Conservation (phyloP, 2,329 filamentous ascomycete species). For the Colletotrichum sojae region DNA sequence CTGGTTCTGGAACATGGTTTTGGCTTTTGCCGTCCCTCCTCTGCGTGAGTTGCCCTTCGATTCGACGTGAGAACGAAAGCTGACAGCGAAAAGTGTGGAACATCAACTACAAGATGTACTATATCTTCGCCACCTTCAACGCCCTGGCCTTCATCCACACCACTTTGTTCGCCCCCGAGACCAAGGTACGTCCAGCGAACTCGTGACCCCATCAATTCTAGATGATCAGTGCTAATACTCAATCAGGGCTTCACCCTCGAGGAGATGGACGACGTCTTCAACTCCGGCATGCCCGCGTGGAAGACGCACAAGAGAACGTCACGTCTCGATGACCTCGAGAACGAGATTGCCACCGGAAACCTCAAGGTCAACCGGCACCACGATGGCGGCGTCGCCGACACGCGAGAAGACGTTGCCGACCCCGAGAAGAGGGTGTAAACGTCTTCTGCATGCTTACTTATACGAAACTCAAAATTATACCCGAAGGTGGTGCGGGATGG, state of each 20-base stretch:
- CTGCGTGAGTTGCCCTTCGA: constrained; percentile 56
- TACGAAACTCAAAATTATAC: not conserved
- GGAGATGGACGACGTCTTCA: constrained; percentile 82
- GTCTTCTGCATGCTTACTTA: not conserved
- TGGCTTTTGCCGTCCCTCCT: constrained; percentile 67
- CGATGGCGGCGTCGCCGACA: not conserved
- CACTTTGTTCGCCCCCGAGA: constrained; percentile 74
- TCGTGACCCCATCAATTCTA: not conserved
- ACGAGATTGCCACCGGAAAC: constrained; percentile 63
- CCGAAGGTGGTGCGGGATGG: not conserved
- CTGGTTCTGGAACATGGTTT: constrained; percentile 65
- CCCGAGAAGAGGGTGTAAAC: constrained; percentile 39
- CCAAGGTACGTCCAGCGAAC: constrained; percentile 54
- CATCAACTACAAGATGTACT: constrained; percentile 74
- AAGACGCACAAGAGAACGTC: constrained; percentile 59
- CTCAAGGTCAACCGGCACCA: constrained; percentile 51
- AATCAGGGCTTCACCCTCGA: constrained; percentile 77
- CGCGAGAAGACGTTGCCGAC: not conserved
- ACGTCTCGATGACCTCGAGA: constrained; percentile 61
- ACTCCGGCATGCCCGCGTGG: constrained; percentile 72
- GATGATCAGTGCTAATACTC: not conserved
- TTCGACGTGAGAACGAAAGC: not conserved
- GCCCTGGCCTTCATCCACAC: constrained; percentile 77
- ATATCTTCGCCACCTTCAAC: constrained; percentile 83
- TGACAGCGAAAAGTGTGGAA: not conserved